Percentiles rank a stretch among this genome's conserved stretches.
These are phyloP conservation scores for Mycena sanguinolenta DNA, from an alignment of 768 basidiomycete species.

Conservation along the genomic window DNA sequence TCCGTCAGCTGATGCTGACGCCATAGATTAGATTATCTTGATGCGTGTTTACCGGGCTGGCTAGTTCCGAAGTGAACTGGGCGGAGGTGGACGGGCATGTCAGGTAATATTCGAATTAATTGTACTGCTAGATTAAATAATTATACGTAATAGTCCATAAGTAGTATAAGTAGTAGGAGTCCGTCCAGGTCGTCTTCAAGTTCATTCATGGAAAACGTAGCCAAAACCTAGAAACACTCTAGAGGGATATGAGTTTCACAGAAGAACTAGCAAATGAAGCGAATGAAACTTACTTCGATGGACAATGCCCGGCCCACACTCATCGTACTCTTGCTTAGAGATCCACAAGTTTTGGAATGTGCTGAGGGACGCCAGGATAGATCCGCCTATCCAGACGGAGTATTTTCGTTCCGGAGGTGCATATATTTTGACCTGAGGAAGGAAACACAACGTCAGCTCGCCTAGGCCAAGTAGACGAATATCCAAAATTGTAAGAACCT, in stretches of 20 bases:
- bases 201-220: background rate
- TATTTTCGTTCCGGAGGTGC: conserved; percentile 78
- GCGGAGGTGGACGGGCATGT: no score
- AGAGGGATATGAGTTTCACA: background rate
- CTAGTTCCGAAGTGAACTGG: no score
- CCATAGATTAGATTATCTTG: conserved; percentile 2
- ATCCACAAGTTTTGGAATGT: conserved; percentile 13
- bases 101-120: no score
- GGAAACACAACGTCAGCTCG: background rate
- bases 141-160: no score
- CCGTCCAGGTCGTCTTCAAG: background rate
- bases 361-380: conserved; percentile 9
- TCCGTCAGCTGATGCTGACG: background rate
- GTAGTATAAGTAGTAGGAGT: no score
- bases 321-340: conserved; percentile 18
- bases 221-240: background rate
- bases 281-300: conserved; percentile 12
- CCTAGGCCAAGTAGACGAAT: background rate
- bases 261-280: background rate
- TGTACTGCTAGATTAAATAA: no score
- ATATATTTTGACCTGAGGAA: conserved; percentile 52
- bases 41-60: no score
- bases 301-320: conserved; percentile 8
- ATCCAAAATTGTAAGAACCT: conserved; percentile 48
- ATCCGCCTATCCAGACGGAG: conserved; percentile 49